These are phyloP conservation scores for Globisporangium echinulatum DNA, from an alignment of 352 stramenopile genomes.

Conservation along the genomic window DNA sequence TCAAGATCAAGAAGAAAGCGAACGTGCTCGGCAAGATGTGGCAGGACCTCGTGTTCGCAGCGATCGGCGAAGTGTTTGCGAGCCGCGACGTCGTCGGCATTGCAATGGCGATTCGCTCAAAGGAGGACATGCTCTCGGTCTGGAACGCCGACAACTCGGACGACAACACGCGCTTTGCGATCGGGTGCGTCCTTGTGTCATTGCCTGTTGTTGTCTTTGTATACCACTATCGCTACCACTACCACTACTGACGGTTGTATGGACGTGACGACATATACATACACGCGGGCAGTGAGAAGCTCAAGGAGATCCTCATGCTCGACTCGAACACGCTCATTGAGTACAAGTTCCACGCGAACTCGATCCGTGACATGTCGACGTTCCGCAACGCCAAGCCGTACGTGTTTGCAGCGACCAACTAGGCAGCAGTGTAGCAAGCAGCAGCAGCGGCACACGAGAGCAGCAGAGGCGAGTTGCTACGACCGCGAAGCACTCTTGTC, in stretches of 20 bases:
- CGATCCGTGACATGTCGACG: constrained; percentile 91
- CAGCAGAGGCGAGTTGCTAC: neutral
- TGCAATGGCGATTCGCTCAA: constrained; percentile 90
- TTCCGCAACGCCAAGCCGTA: constrained; percentile 92
- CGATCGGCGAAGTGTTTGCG: constrained; percentile 89
- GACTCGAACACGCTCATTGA: constrained; percentile 93
- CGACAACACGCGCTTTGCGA: constrained; percentile 76
- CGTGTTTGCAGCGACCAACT: constrained; percentile 76
- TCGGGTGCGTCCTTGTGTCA: constrained; percentile 37
- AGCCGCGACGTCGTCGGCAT: constrained; percentile 90
- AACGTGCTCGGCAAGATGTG: constrained; percentile 94
- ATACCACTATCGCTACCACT: constrained; percentile 3
- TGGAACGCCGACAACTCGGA: constrained; percentile 93
- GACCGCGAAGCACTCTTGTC: neutral
- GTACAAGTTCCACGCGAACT: constrained; percentile 93
- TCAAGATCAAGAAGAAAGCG: constrained; percentile 94
- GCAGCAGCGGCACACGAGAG: neutral
- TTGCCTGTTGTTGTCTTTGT: neutral
- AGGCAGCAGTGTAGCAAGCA: constrained; percentile 8
- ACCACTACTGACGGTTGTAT: constrained; percentile 3
- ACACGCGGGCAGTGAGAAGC: constrained; percentile 69
- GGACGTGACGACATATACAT: neutral
- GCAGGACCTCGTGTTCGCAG: constrained; percentile 91
- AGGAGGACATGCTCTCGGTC: constrained; percentile 92
- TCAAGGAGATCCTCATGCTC: constrained; percentile 92